These are phyloP conservation scores for Tetracladium marchalianum DNA, from an alignment of 495 filamentous ascomycete species.

Conservation along the genomic window DNA sequence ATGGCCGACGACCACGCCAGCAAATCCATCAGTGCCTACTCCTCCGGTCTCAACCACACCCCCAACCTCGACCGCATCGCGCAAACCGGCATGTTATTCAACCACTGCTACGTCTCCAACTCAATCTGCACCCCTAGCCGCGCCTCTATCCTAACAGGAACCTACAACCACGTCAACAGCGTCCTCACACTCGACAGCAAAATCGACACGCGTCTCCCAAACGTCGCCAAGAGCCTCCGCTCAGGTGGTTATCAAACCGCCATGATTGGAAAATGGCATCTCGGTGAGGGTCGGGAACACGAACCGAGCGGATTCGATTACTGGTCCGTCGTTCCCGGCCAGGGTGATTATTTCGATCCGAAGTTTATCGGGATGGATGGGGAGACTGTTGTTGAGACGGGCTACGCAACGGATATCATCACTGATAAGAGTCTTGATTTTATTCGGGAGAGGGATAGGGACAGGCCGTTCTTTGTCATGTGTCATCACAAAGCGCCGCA, in stretches of 20 bases:
- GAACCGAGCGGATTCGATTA: constrained; percentile 34
- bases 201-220: background rate
- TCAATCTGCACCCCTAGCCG: constrained; percentile 33
- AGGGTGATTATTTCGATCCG: constrained; percentile 33
- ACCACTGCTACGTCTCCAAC: constrained; percentile 39
- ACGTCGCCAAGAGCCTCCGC: constrained; percentile 31
- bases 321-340: constrained; percentile 30
- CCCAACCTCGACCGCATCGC: constrained; percentile 33
- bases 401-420: constrained; percentile 36
- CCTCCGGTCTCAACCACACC: constrained; percentile 33
- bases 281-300: constrained; percentile 29
- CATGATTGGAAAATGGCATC: constrained; percentile 36
- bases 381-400: constrained; percentile 13
- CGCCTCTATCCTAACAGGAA: no score
- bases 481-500: constrained; percentile 39
- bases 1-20: constrained; percentile 39
- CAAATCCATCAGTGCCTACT: constrained; percentile 31
- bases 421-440: constrained; percentile 30
- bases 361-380: constrained; percentile 25
- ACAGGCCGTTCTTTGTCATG: constrained; percentile 37
- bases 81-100: constrained; percentile 34
- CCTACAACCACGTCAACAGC: no score
- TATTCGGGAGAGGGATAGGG: constrained; percentile 21
- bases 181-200: no score
- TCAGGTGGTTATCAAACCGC: constrained; percentile 32